Evolutionary conservation across 805 yeast species (phyloP).

Genomic region (Wickerhamomyces canadensis): DNA sequence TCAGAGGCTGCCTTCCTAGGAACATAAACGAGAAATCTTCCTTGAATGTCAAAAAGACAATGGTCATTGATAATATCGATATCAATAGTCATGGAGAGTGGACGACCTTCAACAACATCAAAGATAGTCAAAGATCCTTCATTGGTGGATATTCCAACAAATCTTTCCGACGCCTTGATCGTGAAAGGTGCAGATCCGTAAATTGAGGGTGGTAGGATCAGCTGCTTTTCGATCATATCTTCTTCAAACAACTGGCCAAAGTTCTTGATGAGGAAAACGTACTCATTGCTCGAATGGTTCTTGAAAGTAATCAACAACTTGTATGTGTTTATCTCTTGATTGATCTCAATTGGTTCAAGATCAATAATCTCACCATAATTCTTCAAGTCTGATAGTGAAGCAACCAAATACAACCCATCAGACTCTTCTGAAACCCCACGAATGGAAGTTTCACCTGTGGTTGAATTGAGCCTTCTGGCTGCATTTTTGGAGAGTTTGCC

Average conservation of each 20-base stretch:
- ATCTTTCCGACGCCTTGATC: constrained; percentile 14
- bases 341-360: constrained; percentile 22
- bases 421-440: constrained; percentile 1
- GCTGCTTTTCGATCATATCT: constrained; percentile 5
- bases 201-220: constrained; percentile 25
- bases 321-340: constrained; percentile 20
- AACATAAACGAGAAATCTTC: constrained; percentile 36
- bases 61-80: constrained; percentile 27
- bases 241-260: constrained; percentile 20
- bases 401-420: constrained; percentile 26
- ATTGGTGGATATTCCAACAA: constrained; percentile 23
- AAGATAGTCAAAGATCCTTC: constrained; percentile 26
- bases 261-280: constrained; percentile 5
- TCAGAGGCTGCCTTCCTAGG: constrained; percentile 13
- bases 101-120: constrained; percentile 13
- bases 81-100: constrained; percentile 14
- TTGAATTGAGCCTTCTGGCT: too few species aligned
- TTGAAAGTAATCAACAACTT: constrained; percentile 10
- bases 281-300: constrained; percentile 9
- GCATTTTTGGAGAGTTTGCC: too few species aligned
- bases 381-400: constrained; percentile 12
- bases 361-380: constrained; percentile 16
- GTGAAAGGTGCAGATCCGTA: constrained; percentile 22
- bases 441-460: too few species aligned
- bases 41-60: constrained; percentile 36